Evolutionary conservation across 148 eudicot species (phyloP), one percentile per base, ranked within the genome.

Genomic region (Spergularia marina): DNA sequence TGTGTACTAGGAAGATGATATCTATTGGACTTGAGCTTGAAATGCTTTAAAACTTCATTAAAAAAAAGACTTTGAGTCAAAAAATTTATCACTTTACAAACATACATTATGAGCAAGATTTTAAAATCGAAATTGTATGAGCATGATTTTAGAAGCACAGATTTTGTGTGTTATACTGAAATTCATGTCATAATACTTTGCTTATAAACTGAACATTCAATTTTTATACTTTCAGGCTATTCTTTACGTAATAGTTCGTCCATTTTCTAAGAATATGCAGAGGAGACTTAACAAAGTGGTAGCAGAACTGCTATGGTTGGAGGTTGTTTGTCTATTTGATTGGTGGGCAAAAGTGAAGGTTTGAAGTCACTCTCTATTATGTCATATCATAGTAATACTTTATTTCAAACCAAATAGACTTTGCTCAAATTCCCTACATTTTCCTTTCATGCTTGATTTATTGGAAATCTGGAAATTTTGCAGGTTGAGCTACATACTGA

Each of bases 281-380:
- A 84, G 97, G 74, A 86, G 79, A 85, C 85, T 92, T 76, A 92
- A 90, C 78, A 86, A 78, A 77, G 74, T 72, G 44, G 65, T 90
- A 2, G 74, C 80, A 51, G 97, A 92, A 77, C 76, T 92, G 23
- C 70, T 92, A 78, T 88, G 92, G 91, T 67, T 87, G 72, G 89
- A 90, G 81, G 67, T 89, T n/a, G 77, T 92, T 11, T 92, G 94
- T 92, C 86, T 92, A 65, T 81, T 90, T 58, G 95, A 92, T 76
- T 92, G 95, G 97, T 90, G 97, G 97, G 97, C 94, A 67, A 82
- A 84, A 75, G 57, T 92, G 73, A 89, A 90, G 97, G 97, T 80
- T 7, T 21, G 65, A 63, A 1, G 18, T 12, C 44, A 52, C 18
- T 65, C 40, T 7, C 39, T 20, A 47, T 15, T 23, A 30, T 30